Percentiles rank a stretch among this genome's conserved stretches.
Conservation (phyloP, 257 asterid genomes). For the Ilex aquifolium region DNA sequence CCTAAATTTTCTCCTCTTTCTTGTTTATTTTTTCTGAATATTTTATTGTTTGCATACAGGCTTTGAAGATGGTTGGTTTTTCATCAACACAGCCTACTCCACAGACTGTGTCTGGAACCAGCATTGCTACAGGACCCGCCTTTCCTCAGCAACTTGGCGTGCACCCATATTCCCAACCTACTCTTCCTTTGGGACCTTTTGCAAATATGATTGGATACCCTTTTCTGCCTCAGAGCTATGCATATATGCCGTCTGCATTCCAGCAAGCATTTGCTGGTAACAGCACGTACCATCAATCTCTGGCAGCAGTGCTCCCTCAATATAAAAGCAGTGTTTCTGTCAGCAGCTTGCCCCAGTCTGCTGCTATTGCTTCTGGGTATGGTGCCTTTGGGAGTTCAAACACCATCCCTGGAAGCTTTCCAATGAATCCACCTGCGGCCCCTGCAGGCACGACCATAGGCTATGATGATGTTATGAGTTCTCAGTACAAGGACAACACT, state of each 20-base stretch:
- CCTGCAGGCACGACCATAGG: constrained; percentile 48
- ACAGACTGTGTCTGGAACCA: constrained; percentile 48
- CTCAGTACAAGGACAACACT: constrained; percentile 69
- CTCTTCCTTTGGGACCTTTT: constrained; percentile 59
- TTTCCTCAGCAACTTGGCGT: constrained; percentile 65
- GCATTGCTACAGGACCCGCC: constrained; percentile 57
- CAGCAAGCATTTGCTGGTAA: constrained; percentile 65
- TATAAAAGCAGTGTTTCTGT: constrained; percentile 45
- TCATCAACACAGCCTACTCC: constrained; percentile 50
- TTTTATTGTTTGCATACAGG: constrained; percentile 31
- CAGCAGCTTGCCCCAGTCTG: constrained; percentile 48
- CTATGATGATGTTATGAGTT: constrained; percentile 61
- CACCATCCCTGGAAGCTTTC: constrained; percentile 38
- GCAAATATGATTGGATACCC: constrained; percentile 68
- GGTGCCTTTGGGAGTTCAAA: constrained; percentile 42
- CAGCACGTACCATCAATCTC: constrained; percentile 63
- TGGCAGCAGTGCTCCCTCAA: constrained; percentile 60
- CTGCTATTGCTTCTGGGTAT: constrained; percentile 47
- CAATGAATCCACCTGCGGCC: constrained; percentile 55
- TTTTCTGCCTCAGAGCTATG: constrained; percentile 60
- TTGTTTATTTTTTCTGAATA: neutral
- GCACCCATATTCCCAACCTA: constrained; percentile 65
- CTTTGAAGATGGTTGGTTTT: constrained; percentile 47
- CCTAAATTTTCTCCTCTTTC: neutral
- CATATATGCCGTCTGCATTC: constrained; percentile 70